Base-by-base conservation (phyloP, 1,139 yeast genomes). In the Debaryomyces coudertii region DNA sequence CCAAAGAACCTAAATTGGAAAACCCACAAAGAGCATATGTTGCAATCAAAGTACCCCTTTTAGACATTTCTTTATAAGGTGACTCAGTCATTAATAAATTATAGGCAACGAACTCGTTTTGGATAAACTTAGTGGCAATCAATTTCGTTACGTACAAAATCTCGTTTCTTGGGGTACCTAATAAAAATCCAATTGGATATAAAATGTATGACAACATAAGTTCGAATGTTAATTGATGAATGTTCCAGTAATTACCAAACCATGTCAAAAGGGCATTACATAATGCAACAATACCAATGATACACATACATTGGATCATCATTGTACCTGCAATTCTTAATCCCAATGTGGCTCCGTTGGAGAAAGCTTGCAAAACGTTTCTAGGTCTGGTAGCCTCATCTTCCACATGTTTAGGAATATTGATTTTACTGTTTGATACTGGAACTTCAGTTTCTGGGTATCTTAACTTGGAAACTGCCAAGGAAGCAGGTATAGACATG, bases 401-500 rank as follows among this genome's bases (percentile, higher is more conserved):
- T 25, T 66, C 68, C 18, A 53, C 43, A 28, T 56, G 56, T 40
- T 77, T 76, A 5, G 82, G 79, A 47, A 79, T 65, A 18, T 75
- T 71, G 31, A 77, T 73, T 45, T 66, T 68, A 40, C 85, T 83
- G 46, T 73, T 63, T 20, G 87, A 76, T 36, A 82, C 56, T 2
- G 87, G 75, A 49, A 69, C 74, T 54, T 83, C 87, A 15, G 80
- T 74, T 60, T 83, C 88, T 12, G 88, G 88, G 54, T 67, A 71
- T 62, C 87, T 74, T 53, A 83, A 69, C 60, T 82, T 82, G 14
- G 87, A 80, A 22, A 82, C 79, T 7, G 87, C 85, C 50, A 83
- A 68, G 7, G 86, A 79, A 25, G 85, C 85, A 5, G 88, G 88
- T 59, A 83, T 82, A 2, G 87, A 82, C 88, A 83, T 83, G 49